A percentile compares a stretch with the other conserved stretches of the same genome.
Evolutionary conservation across 1,139 yeast genomes (phyloP).

Genomic region (Geotrichum reessii): DNA sequence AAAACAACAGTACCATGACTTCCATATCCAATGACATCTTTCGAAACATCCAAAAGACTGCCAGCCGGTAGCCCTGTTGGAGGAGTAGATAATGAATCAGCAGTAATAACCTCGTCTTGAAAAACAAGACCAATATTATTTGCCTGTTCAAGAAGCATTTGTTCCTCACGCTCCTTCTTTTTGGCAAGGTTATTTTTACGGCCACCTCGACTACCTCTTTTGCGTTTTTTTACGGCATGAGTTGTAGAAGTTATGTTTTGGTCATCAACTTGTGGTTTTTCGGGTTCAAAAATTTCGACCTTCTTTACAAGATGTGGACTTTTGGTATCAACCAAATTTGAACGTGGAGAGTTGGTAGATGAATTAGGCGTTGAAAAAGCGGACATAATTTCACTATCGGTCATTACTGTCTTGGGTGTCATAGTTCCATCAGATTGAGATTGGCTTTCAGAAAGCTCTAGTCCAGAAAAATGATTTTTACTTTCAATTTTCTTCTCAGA

Average conservation of each 20-base stretch:
- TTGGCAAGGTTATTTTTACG: conserved; percentile 38
- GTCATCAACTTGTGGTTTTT: conserved; percentile 5
- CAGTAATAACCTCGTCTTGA: not conserved
- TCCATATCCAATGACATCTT: conserved; percentile 82
- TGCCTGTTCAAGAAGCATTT: conserved; percentile 9
- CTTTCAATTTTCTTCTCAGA: not conserved
- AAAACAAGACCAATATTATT: not conserved
- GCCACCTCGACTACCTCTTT: conserved; percentile 86
- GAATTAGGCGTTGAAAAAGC: not conserved
- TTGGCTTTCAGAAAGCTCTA: not conserved
- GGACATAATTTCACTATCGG: not conserved
- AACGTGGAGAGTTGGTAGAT: not conserved
- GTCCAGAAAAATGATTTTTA: not conserved
- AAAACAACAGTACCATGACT: conserved; percentile 95
- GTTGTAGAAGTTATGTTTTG: conserved; percentile 14
- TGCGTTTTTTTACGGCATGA: conserved; percentile 47
- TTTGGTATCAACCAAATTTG: not conserved
- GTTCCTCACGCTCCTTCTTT: conserved; percentile 10
- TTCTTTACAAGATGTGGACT: conserved; percentile 6
- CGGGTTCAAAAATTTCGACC: conserved; percentile 26
- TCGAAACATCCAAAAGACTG: conserved; percentile 59
- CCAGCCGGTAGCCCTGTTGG: conserved; percentile 3
- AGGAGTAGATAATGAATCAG: not conserved
- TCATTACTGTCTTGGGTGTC: not conserved
- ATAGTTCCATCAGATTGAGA: not conserved